These are phyloP conservation scores for Marchantia paleacea DNA, from an alignment of 225 moss, liverwort and hornwort genomes.

Conservation along the genomic window DNA sequence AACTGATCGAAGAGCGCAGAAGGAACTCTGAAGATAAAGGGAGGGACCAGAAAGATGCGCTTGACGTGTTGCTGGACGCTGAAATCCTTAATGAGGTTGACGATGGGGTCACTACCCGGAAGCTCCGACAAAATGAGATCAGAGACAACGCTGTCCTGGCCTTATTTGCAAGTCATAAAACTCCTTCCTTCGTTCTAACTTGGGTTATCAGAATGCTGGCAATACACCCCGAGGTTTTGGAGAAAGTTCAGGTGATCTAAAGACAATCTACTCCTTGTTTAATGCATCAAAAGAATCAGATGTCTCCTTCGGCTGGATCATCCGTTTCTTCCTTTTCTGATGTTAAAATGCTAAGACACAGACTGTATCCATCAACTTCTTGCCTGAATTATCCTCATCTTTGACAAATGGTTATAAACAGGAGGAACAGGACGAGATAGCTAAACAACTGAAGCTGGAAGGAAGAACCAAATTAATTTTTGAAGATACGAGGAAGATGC, in stretches of 20 bases:
- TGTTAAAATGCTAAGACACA: too few species aligned
- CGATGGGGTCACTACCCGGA: neutral
- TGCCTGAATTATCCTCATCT: neutral
- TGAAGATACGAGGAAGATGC: slow-evolving; percentile 21
- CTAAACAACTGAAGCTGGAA: slow-evolving; percentile 1
- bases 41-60: neutral
- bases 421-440: slow-evolving; percentile 19
- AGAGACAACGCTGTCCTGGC: neutral
- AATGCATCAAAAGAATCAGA: too few species aligned
- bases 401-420: neutral
- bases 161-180: slow-evolving; percentile 9
- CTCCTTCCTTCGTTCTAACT: slow-evolving; percentile 12
- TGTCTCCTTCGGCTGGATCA: too few species aligned
- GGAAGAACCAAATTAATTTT: neutral
- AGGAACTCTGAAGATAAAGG: neutral
- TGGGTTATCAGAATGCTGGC: slow-evolving; percentile 19
- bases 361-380: neutral
- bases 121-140: neutral
- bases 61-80: neutral
- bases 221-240: slow-evolving; percentile 1
- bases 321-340: too few species aligned
- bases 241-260: slow-evolving; percentile 17
- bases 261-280: too few species aligned
- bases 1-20: neutral
- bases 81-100: neutral